Evolutionary conservation across 179 eudicot genomes (phyloP).

Genomic region (Vitellaria paradoxa): DNA sequence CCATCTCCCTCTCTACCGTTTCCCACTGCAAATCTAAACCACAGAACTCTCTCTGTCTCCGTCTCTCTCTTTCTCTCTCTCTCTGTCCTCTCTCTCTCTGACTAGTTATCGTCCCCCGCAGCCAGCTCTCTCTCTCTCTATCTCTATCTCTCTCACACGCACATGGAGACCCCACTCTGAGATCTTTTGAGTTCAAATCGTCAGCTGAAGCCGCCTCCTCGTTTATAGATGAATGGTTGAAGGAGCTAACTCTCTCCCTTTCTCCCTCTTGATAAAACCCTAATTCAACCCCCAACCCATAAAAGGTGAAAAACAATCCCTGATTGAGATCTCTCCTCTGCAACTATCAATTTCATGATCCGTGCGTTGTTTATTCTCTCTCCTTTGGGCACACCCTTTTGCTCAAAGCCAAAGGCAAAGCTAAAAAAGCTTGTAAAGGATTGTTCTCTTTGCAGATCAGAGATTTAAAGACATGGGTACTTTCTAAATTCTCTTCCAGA

Average conservation of each 20-base stretch:
- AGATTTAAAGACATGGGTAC: slow-evolving; percentile 20
- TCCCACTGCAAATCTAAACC: background rate
- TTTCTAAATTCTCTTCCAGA: slow-evolving; percentile 20
- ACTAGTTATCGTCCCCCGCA: background rate
- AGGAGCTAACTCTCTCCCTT: background rate
- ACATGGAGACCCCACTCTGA: slow-evolving; percentile 24
- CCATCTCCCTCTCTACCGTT: background rate
- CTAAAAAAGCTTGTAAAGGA: background rate
- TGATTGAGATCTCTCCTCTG: background rate
- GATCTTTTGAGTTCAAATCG: slow-evolving; percentile 26
- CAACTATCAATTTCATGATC: slow-evolving; percentile 6
- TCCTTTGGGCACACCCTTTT: slow-evolving; percentile 8
- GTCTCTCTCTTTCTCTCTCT: background rate
- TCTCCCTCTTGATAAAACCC: slow-evolving; percentile 16
- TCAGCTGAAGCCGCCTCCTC: slow-evolving; percentile 25
- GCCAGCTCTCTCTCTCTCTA: background rate
- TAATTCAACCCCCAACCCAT: slow-evolving; percentile 11
- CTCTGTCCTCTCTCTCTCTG: slow-evolving; percentile 11
- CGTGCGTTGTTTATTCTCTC: background rate
- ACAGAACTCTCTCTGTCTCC: background rate
- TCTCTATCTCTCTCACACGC: background rate
- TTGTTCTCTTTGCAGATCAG: slow-evolving; percentile 12
- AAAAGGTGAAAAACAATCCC: background rate
- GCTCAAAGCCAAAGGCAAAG: background rate
- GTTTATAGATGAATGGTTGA: slow-evolving; percentile 9